Conservation (phyloP, 1,284 basidiomycete species). For the Ustilago tritici region DNA sequence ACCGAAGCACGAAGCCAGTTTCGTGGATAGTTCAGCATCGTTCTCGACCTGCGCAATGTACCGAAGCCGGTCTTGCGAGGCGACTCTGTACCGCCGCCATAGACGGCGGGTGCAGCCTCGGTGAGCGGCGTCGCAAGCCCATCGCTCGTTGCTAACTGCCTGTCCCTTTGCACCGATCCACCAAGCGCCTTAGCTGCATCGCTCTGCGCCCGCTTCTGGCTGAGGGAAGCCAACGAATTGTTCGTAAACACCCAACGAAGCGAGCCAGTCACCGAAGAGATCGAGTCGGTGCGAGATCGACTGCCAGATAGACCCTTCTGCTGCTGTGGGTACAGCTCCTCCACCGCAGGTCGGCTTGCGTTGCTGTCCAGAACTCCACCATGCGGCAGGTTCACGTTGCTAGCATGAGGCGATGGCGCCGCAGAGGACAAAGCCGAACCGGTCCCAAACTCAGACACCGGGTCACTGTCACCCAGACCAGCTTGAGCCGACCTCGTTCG, state of each 20-base stretch:
- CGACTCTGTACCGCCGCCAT: slow-evolving; percentile 2
- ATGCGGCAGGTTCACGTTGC: slow-evolving; percentile 29
- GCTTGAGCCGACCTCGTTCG: slow-evolving; percentile 38
- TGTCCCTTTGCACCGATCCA: slow-evolving; percentile 29
- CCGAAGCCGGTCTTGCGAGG: slow-evolving; percentile 23
- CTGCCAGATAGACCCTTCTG: slow-evolving; percentile 18
- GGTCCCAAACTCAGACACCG: slow-evolving; percentile 17
- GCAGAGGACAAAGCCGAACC: slow-evolving; percentile 28
- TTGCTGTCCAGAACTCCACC: slow-evolving; percentile 10
- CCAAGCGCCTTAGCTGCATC: slow-evolving; percentile 28
- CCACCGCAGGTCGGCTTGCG: slow-evolving; percentile 16
- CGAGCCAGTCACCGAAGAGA: slow-evolving; percentile 44
- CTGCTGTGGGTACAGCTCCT: slow-evolving; percentile 18
- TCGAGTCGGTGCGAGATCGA: slow-evolving; percentile 40
- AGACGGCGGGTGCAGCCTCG: slow-evolving; percentile 13
- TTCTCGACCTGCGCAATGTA: slow-evolving; percentile 47
- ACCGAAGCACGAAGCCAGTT: slow-evolving; percentile 46
- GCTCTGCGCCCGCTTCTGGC: slow-evolving; percentile 33
- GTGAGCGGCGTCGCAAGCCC: slow-evolving; percentile 23
- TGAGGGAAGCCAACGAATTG: slow-evolving; percentile 22
- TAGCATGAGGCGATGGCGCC: slow-evolving; percentile 32
- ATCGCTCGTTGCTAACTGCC: slow-evolving; percentile 20
- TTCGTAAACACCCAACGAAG: slow-evolving; percentile 45
- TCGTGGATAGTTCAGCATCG: slow-evolving; percentile 45
- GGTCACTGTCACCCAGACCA: slow-evolving; percentile 19